Evolutionary conservation across 2,329 filamentous ascomycete genomes (phyloP).

Genomic region (Beauveria australis): DNA sequence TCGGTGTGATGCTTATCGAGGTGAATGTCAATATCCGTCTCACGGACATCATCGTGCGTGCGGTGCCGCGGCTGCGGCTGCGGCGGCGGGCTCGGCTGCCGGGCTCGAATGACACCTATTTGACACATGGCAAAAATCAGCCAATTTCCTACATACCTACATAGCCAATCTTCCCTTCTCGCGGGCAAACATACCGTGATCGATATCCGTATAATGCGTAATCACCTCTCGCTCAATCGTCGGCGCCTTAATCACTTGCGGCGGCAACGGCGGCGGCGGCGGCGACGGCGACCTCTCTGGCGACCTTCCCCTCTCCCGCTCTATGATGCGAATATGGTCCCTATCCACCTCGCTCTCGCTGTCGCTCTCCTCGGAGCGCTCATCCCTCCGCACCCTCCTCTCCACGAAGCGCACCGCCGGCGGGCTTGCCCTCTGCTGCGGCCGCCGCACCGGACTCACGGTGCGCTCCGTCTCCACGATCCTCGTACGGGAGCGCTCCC

Average conservation of each 20-base stretch:
- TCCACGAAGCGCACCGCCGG: conserved; percentile 24
- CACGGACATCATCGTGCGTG: conserved; percentile 35
- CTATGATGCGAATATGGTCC: conserved; percentile 43
- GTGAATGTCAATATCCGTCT: conserved; percentile 56
- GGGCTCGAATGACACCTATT: conserved; percentile 36
- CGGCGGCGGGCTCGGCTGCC: conserved; percentile 35
- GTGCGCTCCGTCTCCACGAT: conserved; percentile 31
- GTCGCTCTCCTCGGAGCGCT: background rate
- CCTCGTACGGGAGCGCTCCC: conserved; percentile 27
- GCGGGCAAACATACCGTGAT: conserved; percentile 46
- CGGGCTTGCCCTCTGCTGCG: conserved; percentile 15
- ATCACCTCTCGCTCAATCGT: conserved; percentile 84
- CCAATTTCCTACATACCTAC: too few species aligned
- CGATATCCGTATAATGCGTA: conserved; percentile 78
- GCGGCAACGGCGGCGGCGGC: conserved; percentile 43
- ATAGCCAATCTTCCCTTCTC: too few species aligned
- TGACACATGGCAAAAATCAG: background rate
- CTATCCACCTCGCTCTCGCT: conserved; percentile 23
- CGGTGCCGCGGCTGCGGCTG: conserved; percentile 36
- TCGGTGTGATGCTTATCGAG: conserved; percentile 47
- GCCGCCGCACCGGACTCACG: conserved; percentile 28
- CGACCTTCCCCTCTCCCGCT: conserved; percentile 33
- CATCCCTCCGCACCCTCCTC: background rate
- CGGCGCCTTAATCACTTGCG: conserved; percentile 62
- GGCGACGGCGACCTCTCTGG: conserved; percentile 46